Base-by-base conservation (phyloP, 345 rosid species). In the Carallia pectinifolia region DNA sequence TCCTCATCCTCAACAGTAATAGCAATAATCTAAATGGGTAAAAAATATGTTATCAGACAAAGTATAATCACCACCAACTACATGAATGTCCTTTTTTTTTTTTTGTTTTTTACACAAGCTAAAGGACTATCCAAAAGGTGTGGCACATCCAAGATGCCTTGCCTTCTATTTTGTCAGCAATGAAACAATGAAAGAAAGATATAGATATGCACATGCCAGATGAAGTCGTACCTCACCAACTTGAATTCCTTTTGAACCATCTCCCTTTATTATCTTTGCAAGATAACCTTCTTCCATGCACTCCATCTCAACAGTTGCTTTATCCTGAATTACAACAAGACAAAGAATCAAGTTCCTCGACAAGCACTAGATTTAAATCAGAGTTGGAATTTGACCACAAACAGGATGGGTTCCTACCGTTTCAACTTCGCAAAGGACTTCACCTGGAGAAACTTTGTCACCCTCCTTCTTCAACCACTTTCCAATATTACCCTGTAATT, bases 241-340 rank as follows among this genome's bases (percentile, higher is more conserved):
- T 89, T 95, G 79, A 74, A 95, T 90, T 81, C 85, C 97, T 79
- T 89, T 92, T 50, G 96, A 67, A n/a, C 97, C 99, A 27, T 92
- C 99, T 60, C 82, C 91, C 73, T 87, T 84, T 73, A 92, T 40
- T 74, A 95, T 95, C 88, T 89, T 95, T 69, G 97, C 97, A 64
- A 95, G 97, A 72, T 76, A 95, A 55, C 98, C 98, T 72, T 94
- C 98, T 76, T 94, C 98, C 98, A 94, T 94, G 82, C 97, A 88
- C 82, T 94, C 98, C 98, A 94, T 87, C 86, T 94, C 97, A 47
- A 91, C 96, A 2, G 98, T 94, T 61, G 97, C 97, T 82, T 94
- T 94, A 72, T 94, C 98, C 97, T 94, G 70, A 48, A 76, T 68
- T 44, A 74, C 60, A 29, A 55, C 62, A 29, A 55, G 62, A 58